Conservation (phyloP, 2,329 filamentous ascomycete genomes). For the Nemania sp. region DNA sequence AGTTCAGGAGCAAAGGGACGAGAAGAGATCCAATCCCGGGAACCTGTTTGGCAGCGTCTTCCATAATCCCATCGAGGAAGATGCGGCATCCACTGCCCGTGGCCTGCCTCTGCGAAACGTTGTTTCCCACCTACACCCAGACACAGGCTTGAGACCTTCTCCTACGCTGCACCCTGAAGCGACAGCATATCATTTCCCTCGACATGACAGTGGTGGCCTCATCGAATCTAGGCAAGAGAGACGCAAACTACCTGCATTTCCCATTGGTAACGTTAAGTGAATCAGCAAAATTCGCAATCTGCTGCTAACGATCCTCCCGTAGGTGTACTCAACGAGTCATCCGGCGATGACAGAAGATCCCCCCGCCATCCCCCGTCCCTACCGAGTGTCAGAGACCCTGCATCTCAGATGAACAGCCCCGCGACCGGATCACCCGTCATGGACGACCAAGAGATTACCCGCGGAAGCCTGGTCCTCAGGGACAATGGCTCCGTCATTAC, state of each 20-base stretch:
- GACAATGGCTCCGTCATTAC: conserved; percentile 56
- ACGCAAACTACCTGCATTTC: conserved; percentile 38
- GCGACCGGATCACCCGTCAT: conserved; percentile 20
- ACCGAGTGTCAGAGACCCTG: conserved; percentile 36
- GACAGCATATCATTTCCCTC: conserved; percentile 8
- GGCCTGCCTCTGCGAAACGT: conserved; percentile 33
- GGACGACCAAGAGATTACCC: conserved; percentile 49
- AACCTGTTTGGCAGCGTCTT: conserved; percentile 41
- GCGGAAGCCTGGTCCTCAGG: conserved; percentile 49
- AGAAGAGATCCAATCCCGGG: conserved; percentile 39
- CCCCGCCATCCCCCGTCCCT: conserved; percentile 39
- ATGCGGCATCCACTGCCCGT: conserved; percentile 30
- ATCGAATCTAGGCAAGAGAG: conserved; percentile 39
- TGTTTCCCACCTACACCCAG: conserved; percentile 21
- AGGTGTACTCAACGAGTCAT: conserved; percentile 30
- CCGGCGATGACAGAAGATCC: conserved; percentile 35
- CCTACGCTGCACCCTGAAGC: conserved; percentile 21
- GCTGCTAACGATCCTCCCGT: conserved; percentile 22
- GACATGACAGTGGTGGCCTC: conserved; percentile 28
- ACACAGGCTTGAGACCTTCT: conserved; percentile 22
- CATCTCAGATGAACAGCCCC: conserved; percentile 32
- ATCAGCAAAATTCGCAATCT: conserved; percentile 10
- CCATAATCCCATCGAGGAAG: conserved; percentile 41
- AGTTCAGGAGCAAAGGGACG: conserved; percentile 38
- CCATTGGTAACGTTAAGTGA: conserved; percentile 29